A percentile compares a stretch with the other conserved stretches of the same genome.
Conservation (phyloP, 345 rosid genomes). For the Gossypium herbaceum region DNA sequence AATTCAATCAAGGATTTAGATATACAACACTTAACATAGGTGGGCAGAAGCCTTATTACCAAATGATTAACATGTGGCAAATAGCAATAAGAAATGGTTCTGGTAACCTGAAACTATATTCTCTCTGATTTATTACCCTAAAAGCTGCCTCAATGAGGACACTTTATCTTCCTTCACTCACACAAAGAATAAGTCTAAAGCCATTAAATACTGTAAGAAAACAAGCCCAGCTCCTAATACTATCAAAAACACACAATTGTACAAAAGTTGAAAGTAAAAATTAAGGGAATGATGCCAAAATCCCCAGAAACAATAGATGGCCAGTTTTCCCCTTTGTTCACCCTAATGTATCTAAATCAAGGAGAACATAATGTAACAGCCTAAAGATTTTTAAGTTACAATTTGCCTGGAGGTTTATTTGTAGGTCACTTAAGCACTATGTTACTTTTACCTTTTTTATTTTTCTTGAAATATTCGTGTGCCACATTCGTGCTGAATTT, state of each 20-base stretch:
- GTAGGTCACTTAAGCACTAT: neutral
- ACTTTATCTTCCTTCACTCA: neutral
- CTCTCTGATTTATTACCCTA: neutral
- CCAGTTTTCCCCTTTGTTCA: neutral
- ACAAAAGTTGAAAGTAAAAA: neutral
- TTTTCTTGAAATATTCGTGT: too few species aligned
- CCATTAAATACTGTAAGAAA: neutral
- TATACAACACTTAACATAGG: neutral
- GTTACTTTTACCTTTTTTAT: too few species aligned
- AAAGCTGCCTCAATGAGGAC: neutral
- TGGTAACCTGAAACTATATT: neutral
- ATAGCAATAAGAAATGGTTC: neutral
- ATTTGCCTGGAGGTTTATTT: neutral
- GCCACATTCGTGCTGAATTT: neutral
- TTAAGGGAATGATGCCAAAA: neutral
- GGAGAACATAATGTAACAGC: neutral
- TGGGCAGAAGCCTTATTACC: neutral
- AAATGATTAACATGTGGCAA: neutral
- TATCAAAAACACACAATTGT: neutral
- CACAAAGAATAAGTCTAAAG: neutral
- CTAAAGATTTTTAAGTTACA: neutral
- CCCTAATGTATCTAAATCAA: neutral
- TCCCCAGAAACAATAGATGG: neutral
- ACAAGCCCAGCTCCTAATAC: neutral
- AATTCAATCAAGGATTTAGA: too few species aligned